Evolutionary conservation across 2,329 filamentous ascomycete genomes (phyloP).

Genomic region (Scopulariopsis brevicaulis): DNA sequence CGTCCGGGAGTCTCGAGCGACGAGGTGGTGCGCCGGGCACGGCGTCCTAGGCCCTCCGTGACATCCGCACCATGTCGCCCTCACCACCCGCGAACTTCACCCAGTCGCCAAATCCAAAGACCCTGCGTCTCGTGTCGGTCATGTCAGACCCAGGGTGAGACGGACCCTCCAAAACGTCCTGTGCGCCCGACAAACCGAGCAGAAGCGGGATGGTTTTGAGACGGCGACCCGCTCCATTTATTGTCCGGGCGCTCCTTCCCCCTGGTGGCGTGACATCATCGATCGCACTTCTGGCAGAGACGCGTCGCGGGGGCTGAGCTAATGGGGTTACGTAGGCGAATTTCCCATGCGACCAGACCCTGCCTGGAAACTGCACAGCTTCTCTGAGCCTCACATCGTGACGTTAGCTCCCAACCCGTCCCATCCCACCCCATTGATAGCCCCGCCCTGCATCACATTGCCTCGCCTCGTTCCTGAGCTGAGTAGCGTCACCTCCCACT

Average conservation of each 20-base stretch:
- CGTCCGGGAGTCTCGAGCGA: not conserved
- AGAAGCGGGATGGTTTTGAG: not conserved
- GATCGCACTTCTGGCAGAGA: not conserved
- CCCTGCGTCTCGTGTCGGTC: not conserved
- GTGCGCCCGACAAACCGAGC: not conserved
- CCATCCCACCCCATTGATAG: not conserved
- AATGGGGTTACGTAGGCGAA: not conserved
- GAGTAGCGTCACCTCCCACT: not conserved
- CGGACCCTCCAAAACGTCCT: not conserved
- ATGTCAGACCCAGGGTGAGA: not conserved
- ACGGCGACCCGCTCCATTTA: not conserved
- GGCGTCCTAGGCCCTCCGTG: not conserved
- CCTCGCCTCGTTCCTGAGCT: not conserved
- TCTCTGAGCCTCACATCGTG: not conserved
- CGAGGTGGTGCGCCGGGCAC: not conserved
- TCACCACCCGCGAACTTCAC: not conserved
- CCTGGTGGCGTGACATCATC: not conserved
- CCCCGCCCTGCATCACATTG: not conserved
- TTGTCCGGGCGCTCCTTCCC: not conserved
- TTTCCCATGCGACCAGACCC: not conserved
- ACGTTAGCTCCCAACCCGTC: not conserved
- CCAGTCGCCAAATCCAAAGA: not conserved
- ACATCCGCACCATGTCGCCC: not conserved
- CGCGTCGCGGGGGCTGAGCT: not conserved
- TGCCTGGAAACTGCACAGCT: not conserved